Conservation (phyloP, 139 green algal species). For the Picochlorum sp. region DNA sequence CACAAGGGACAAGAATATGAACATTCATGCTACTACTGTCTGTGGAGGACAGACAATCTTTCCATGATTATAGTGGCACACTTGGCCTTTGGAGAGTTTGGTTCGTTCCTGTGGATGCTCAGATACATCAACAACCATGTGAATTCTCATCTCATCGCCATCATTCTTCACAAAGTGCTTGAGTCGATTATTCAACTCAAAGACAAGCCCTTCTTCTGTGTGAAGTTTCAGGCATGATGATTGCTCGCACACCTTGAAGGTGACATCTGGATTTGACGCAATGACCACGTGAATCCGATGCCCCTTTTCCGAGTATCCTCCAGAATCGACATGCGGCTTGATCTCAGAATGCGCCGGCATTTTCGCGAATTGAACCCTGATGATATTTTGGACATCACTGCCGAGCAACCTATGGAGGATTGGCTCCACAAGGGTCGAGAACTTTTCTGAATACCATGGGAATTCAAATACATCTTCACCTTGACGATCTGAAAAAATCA, state of each 20-base stretch:
- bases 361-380: conserved; percentile 56
- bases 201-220: conserved; percentile 51
- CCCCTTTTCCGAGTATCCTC: conserved; percentile 41
- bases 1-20: not conserved
- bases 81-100: conserved; percentile 32
- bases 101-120: conserved; percentile 26
- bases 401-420: conserved; percentile 42
- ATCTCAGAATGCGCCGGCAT: conserved; percentile 45
- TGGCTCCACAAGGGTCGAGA: conserved; percentile 38
- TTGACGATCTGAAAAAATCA: conserved; percentile 54
- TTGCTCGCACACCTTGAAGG: conserved; percentile 15
- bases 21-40: not conserved
- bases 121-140: conserved; percentile 51
- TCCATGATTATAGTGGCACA: conserved; percentile 32
- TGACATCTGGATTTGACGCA: not conserved
- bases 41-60: conserved; percentile 9
- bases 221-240: conserved; percentile 27
- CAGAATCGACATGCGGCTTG: conserved; percentile 46
- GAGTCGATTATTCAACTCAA: conserved; percentile 62
- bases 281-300: conserved; percentile 57
- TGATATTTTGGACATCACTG: conserved; percentile 44
- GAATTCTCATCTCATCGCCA: conserved; percentile 29
- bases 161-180: conserved; percentile 35
- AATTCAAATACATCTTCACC: conserved; percentile 49
- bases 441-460: conserved; percentile 48